Conservation (phyloP, 2,329 filamentous ascomycete species). For the Paraphoma chrysanthemicola region DNA sequence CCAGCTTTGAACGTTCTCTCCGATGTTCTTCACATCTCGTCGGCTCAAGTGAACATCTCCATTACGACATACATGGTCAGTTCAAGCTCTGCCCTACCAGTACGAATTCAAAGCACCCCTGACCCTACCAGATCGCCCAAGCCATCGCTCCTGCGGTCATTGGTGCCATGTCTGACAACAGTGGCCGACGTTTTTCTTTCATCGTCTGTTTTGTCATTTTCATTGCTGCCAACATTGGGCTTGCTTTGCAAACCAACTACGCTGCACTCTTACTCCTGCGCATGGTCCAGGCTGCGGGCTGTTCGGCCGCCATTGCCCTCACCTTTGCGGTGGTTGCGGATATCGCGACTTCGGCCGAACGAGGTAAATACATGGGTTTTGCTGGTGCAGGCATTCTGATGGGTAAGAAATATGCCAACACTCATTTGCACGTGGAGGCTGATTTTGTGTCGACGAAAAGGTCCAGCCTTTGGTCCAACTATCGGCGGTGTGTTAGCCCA, state of each 20-base stretch:
- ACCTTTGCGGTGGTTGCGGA: slow-evolving; percentile 76
- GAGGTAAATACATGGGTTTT: slow-evolving; percentile 76
- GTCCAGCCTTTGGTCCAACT: slow-evolving; percentile 43
- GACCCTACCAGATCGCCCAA: slow-evolving; percentile 48
- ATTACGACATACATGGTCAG: slow-evolving; percentile 58
- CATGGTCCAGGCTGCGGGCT: slow-evolving; percentile 49
- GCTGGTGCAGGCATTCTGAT: slow-evolving; percentile 60
- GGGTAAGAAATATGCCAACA: neutral
- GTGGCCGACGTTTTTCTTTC: slow-evolving; percentile 60
- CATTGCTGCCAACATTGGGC: slow-evolving; percentile 45
- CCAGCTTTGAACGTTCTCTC: slow-evolving; percentile 45
- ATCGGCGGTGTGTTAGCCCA: slow-evolving; percentile 41
- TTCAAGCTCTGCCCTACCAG: neutral
- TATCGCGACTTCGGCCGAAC: slow-evolving; percentile 71
- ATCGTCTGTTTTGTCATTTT: slow-evolving; percentile 52
- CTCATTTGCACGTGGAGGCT: neutral
- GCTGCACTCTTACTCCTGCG: slow-evolving; percentile 44
- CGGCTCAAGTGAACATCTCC: slow-evolving; percentile 57
- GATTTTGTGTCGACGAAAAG: neutral
- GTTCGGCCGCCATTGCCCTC: slow-evolving; percentile 59
- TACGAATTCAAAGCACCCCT: slow-evolving; percentile 1
- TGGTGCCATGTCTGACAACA: slow-evolving; percentile 60
- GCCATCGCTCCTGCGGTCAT: slow-evolving; percentile 61
- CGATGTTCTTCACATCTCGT: slow-evolving; percentile 50
- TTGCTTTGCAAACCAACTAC: slow-evolving; percentile 47